Base-by-base conservation (phyloP, 1,139 yeast species). In the Zygosaccharomyces pseudobailii region DNA sequence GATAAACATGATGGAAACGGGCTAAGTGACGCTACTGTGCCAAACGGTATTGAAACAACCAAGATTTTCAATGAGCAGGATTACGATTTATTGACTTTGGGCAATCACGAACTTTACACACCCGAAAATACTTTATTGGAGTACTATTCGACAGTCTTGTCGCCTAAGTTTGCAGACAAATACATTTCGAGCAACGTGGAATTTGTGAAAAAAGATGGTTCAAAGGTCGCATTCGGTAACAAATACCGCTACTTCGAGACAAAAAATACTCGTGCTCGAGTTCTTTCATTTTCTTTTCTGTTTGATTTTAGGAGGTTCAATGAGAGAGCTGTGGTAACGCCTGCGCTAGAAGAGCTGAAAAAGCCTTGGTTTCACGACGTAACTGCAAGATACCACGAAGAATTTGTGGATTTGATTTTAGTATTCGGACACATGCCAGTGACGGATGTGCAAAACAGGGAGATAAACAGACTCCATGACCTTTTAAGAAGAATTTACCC, bases 1-100 rank as follows among this genome's bases (percentile, higher is more conserved):
- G 98, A 92, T 67, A 80, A 88, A 52, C 96, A 87, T 57, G 97
- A 92, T 65, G 98, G 98, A 1, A 89, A 88, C 62, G 98, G 97
- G 0, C 55, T 67, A 30, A 77, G 89, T 39, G 97, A 90, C 67
- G 83, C 84, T 8, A 84, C 95, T 0, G 53, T 42, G 3, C 87
- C 90, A 2, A 83, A 83, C 58, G 97, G 97, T 0, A 61, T 70
- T 9, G 65, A 74, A 25, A 77, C 92, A 1, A 76, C 82, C 32
- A 74, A 77, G 1, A 73, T 88, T 0, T 89, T 89, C 64, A 75
- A 75, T 53, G 70, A 76, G 54, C 79, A 78, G 49, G 83, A 85
- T 50, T 87, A 84, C 58, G 97, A 92, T 63, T 65, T 92, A 36
- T 68, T 92, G 36, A 86, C 96, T 0, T 71, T 90, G 42, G 98